These are phyloP conservation scores for Fraxinus excelsior DNA, from an alignment of 257 asterid species.

Conservation along the genomic window DNA sequence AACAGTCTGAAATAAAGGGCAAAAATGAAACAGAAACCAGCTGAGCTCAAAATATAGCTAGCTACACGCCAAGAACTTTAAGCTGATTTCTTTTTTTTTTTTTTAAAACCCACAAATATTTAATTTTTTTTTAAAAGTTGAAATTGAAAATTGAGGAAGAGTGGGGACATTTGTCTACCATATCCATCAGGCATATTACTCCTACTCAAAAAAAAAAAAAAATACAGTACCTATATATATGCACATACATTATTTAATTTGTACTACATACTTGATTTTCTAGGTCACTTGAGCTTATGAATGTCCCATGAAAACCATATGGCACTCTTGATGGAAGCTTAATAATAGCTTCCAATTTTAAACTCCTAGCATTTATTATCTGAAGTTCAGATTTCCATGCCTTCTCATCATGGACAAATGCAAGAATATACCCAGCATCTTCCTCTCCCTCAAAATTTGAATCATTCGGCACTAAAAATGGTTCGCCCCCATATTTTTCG, in stretches of 20 bases:
- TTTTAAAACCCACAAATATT: no score
- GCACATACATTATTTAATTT: neutral
- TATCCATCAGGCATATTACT: constrained; percentile 41
- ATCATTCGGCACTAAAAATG: constrained; percentile 53
- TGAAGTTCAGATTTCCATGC: constrained; percentile 61
- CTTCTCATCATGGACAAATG: constrained; percentile 62
- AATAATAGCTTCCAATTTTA: constrained; percentile 52
- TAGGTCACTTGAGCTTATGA: constrained; percentile 47
- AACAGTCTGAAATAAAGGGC: neutral
- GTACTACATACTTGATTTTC: constrained; percentile 40
- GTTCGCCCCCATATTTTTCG: constrained; percentile 62
- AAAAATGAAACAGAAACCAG: constrained; percentile 40
- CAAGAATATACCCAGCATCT: constrained; percentile 61
- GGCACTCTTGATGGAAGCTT: constrained; percentile 79
- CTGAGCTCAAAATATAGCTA: constrained; percentile 46
- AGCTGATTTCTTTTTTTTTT: constrained; percentile 25
- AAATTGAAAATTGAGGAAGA: constrained; percentile 15
- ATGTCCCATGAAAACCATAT: constrained; percentile 86
- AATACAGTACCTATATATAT: neutral
- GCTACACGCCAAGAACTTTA: constrained; percentile 33
- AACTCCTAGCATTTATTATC: constrained; percentile 52
- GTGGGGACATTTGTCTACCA: constrained; percentile 48
- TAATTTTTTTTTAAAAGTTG: neutral
- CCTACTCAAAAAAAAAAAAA: neutral
- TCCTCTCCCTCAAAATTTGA: constrained; percentile 31